A percentile compares a stretch with the other conserved stretches of the same genome.
Conservation (phyloP, 2,329 filamentous ascomycete species). For the Paramyrothecium sp. region DNA sequence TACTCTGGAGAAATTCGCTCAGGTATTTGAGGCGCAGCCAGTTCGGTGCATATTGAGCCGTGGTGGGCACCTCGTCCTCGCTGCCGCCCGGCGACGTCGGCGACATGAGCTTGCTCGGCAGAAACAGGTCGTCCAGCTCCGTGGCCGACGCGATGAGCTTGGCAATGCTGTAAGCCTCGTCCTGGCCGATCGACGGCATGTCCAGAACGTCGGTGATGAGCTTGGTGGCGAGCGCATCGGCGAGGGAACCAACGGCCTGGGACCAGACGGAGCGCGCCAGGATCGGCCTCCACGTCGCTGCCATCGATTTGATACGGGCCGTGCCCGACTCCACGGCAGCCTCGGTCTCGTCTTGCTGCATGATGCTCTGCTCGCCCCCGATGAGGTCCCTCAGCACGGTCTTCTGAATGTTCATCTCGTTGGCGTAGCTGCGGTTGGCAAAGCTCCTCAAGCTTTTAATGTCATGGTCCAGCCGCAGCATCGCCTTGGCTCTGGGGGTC, state of each 20-base stretch:
- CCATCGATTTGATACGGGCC: slow-evolving; percentile 50
- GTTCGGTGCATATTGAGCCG: slow-evolving; percentile 58
- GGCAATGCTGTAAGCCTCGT: slow-evolving; percentile 62
- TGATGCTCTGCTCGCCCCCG: slow-evolving; percentile 58
- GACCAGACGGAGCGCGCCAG: slow-evolving; percentile 61
- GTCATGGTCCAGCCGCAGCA: slow-evolving; percentile 60
- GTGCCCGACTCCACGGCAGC: slow-evolving; percentile 53
- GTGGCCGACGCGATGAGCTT: slow-evolving; percentile 56
- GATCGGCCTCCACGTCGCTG: slow-evolving; percentile 55
- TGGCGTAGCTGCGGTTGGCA: slow-evolving; percentile 59
- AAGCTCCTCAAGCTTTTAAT: slow-evolving; percentile 58
- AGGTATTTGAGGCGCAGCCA: slow-evolving; percentile 66
- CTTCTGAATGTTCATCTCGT: slow-evolving; percentile 60
- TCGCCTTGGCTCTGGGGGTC: slow-evolving; percentile 45
- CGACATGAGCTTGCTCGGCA: slow-evolving; percentile 37
- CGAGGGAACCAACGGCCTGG: slow-evolving; percentile 60
- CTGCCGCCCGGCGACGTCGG: not conserved
- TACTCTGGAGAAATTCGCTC: slow-evolving; percentile 64
- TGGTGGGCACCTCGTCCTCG: slow-evolving; percentile 47
- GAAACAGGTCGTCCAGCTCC: slow-evolving; percentile 59
- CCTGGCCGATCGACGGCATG: slow-evolving; percentile 58
- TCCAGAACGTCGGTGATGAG: slow-evolving; percentile 62
- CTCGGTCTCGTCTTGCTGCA: slow-evolving; percentile 55
- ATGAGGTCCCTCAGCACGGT: slow-evolving; percentile 61
- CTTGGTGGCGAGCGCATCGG: slow-evolving; percentile 58